Base-by-base conservation (phyloP, 164 flowering plant species). In the Chimonanthus salicifolius region DNA sequence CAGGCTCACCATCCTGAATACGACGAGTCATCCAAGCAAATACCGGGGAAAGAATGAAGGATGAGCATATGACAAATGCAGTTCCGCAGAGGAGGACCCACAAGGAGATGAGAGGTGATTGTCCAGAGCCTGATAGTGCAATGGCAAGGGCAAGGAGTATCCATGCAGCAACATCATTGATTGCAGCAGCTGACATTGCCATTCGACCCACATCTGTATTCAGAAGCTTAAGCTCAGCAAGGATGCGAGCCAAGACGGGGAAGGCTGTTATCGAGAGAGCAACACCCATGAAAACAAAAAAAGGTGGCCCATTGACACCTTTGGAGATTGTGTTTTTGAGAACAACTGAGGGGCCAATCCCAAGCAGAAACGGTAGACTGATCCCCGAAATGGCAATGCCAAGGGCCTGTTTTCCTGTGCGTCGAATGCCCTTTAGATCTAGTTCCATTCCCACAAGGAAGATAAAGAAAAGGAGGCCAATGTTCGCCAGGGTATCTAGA, bases 111-210 rank as follows among this genome's bases (percentile, higher is more conserved):
- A 88, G 74, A 0, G 95, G 88, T 21, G 94, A 71, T 16, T 71
- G 47, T 2, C 76, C 76, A 45, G 81, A 51, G 33, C 97, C 86
- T 16, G 93, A 90, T 6, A 92, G 78, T 8, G 97, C 87, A 71
- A 92, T 79, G 11, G 94, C 97, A 16, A 92, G 87, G 58, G 94
- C 93, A 33, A 92, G 93, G 9, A 92, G 80, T 48, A 92, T 87
- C 97, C 97, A 90, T 2, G 97, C 97, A n/a, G 86, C 91, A 21
- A 90, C 88, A 67, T 91, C 94, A 74, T 89, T 91, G 8, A 91
- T 88, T 6, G 97, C 97, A 5, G 97, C 97, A 20, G 97, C 97
- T n/a, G 97, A 89, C 97, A 91, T 89, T 49, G 97, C 97, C 83
- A 88, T 84, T 54, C 87, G 75, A 0, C 97, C 97, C 11, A 91